Evolutionary conservation across 1,284 basidiomycete species (phyloP).

Genomic region (Pseudozyma hubeiensis): DNA sequence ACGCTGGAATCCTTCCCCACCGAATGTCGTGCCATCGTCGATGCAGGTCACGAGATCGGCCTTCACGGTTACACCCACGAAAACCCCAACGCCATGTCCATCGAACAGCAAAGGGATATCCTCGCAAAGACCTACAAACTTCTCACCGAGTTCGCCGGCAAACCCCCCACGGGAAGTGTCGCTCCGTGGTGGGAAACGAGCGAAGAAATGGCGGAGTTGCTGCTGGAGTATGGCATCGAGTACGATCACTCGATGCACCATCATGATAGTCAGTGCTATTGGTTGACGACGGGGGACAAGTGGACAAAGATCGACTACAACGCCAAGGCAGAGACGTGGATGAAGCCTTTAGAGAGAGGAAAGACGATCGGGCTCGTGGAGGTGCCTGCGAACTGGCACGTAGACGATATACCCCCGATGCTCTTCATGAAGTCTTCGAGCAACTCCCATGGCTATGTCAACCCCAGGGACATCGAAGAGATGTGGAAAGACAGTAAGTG

Average conservation of each 20-base stretch:
- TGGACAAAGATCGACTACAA: constrained; percentile 82
- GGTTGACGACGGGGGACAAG: constrained; percentile 76
- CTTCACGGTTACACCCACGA: constrained; percentile 45
- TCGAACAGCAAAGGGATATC: constrained; percentile 79
- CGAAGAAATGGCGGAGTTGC: constrained; percentile 77
- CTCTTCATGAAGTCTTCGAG: constrained; percentile 78
- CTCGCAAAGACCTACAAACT: constrained; percentile 77
- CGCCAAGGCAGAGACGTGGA: constrained; percentile 76
- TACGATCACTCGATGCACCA: constrained; percentile 73
- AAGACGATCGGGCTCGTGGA: constrained; percentile 79
- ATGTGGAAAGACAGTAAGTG: constrained; percentile 77
- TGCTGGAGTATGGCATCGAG: constrained; percentile 80
- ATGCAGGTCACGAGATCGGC: constrained; percentile 77
- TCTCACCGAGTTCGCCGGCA: constrained; percentile 77
- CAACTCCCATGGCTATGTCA: constrained; percentile 81
- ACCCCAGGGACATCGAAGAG: constrained; percentile 77
- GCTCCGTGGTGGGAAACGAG: constrained; percentile 85
- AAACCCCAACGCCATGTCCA: constrained; percentile 73
- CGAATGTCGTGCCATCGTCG: constrained; percentile 76
- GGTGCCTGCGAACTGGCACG: constrained; percentile 77
- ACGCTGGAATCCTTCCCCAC: constrained; percentile 78
- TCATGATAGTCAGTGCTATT: constrained; percentile 77
- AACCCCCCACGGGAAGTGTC: constrained; percentile 77
- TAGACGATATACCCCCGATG: constrained; percentile 79
- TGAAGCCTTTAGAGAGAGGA: constrained; percentile 78